Base-by-base conservation (phyloP, 108 stramenopile species). In the Cyclotella sp. region DNA sequence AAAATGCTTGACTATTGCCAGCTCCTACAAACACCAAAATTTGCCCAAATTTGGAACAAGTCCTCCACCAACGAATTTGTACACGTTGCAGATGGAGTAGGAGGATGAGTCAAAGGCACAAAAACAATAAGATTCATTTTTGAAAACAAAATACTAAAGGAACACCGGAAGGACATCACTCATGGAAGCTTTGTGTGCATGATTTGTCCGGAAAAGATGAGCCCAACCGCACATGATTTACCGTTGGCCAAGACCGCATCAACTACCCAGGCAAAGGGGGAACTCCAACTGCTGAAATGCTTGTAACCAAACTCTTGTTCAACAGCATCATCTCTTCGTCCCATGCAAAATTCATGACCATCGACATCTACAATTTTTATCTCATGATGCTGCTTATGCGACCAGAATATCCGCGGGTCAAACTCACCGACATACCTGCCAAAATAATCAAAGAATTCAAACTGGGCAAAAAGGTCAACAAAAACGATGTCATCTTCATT, bases 171-270 rank as follows among this genome's bases (percentile, higher is more conserved):
- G 16, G 62, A 63, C 40, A 12, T 63, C 30, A 63, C 62, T 0
- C 40, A 63, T 41, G 62, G 62, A 3, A 34, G 40, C 15, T 40
- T 61, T 16, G 16, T 18, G 15, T 63, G 62, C 39, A 40, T 30
- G 34, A 30, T 63, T 30, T 6, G 62, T 34, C 62, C 62, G 34
- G 62, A 63, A 14, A 63, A 63, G 19, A 30, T 30, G 34, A 30
- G 40, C 15, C 34, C 34, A 34, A 34, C 34, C 34, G 34, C 2
- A 34, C 34, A 2, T 6, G 34, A 5, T 34, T 34, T 6, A 34
- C 34, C 6, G 34, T 34, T 34, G 34, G 34, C 6, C 4, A 6
- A 2, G 34, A 34, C 34, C 34, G 34, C 34, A 34, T 34, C 34
- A 34, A 34, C 34, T 34, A 34, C 34, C 34, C 34, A 2, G 34